A percentile compares a stretch with the other conserved stretches of the same genome.
These are phyloP conservation scores for Termitomyces sp. DNA, from an alignment of 1,284 basidiomycete species.

Conservation along the genomic window DNA sequence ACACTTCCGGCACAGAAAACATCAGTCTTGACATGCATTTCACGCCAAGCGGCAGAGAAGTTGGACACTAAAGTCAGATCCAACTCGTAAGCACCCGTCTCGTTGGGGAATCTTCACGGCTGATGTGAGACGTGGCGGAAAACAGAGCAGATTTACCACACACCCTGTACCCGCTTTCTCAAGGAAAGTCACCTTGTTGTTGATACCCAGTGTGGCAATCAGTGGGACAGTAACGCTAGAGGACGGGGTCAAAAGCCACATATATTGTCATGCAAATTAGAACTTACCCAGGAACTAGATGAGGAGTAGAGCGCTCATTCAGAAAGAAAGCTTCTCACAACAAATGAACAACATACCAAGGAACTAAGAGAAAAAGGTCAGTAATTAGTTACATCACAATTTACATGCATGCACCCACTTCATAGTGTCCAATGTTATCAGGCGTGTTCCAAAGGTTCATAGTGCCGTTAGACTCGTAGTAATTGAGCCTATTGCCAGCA, in stretches of 20 bases:
- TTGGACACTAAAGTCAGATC: slow-evolving; percentile 54
- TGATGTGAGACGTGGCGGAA: background rate
- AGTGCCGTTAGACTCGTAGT: slow-evolving; percentile 59
- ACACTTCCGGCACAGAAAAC: slow-evolving; percentile 74
- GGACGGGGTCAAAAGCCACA: background rate
- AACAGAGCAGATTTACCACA: background rate
- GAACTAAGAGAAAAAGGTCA: slow-evolving; percentile 36
- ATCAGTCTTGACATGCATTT: slow-evolving; percentile 68
- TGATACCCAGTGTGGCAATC: slow-evolving; percentile 68
- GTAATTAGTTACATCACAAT: background rate
- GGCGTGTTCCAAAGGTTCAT: slow-evolving; percentile 63
- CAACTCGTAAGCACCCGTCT: slow-evolving; percentile 73
- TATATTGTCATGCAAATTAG: background rate
- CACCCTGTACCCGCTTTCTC: slow-evolving; percentile 56
- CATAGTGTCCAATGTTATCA: slow-evolving; percentile 57
- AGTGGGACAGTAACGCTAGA: slow-evolving; percentile 62
- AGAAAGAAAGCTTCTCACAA: background rate
- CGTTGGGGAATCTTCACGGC: slow-evolving; percentile 46
- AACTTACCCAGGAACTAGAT: slow-evolving; percentile 42
- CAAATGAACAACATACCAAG: slow-evolving; percentile 36
- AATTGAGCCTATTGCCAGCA: slow-evolving; percentile 40
- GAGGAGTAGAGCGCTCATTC: background rate
- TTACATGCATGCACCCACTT: slow-evolving; percentile 37
- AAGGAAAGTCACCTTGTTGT: slow-evolving; percentile 72
- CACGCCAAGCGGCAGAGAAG: slow-evolving; percentile 58